Evolutionary conservation across 2,329 filamentous ascomycete genomes (phyloP), one percentile per base, ranked within the genome.

Genomic region (Fulvia fulva): DNA sequence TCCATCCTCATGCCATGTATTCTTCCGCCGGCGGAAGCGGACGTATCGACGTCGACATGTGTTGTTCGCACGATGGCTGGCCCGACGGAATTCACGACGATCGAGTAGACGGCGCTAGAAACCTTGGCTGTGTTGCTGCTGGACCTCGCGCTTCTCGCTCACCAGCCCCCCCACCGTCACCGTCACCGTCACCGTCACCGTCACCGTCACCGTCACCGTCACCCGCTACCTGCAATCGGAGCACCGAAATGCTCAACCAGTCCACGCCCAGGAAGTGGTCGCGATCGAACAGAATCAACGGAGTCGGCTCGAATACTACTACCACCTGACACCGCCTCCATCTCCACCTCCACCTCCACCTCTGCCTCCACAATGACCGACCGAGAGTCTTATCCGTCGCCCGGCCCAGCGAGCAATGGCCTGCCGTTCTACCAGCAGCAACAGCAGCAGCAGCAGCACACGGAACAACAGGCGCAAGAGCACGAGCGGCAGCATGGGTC

Each of bases 361-460:
- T n/a, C 9, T 16, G n/a, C 44, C 22, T 8, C 28, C 37, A 26
- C 34, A 21, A 57, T 57, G 55, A 25, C 55, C 22, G 50, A 53
- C 23, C n/a, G 52, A 32, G 57, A 55, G 9, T 55, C 51, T n/a
- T 55, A 55, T 30, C 52, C 57, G 23, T 55, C 52, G 21, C 53
- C 57, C 2, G 12, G 22, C 9, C 43, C 52, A 23, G 23, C 45
- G n/a, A 55, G n/a, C 19, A 51, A 52, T 44, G 45, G 51, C 19
- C 49, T 58, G n/a, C 59, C 59, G 19, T 61, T 61, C 32, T 58
- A 58, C 59, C 50, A 55, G 51, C 51, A 60, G 23, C 51, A 52
- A n/a, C n/a, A n/a, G n/a, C n/a, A n/a, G n/a, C n/a, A n/a, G n/a
- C n/a, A n/a, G n/a, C n/a, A n/a, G 46, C 46, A 53, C 47, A 21